Evolutionary conservation across 192 early-diverging fungal species (phyloP).

Genomic region (Paraglomus brasilianum): DNA sequence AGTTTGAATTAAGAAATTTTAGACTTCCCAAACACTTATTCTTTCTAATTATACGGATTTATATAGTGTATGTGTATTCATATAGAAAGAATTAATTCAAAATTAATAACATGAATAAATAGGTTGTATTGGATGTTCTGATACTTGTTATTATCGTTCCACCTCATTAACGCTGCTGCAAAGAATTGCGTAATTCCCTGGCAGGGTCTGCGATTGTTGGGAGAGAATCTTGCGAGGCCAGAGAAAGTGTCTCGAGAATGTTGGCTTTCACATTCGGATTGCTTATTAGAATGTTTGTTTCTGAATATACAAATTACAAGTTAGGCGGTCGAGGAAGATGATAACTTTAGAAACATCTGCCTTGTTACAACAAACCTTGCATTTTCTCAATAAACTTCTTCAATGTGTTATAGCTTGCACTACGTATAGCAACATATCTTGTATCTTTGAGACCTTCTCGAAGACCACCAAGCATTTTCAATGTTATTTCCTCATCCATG

Average conservation of each 20-base stretch:
- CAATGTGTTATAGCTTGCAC: conserved; percentile 53
- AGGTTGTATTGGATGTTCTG: too few relatives aligned
- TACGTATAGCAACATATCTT: conserved; percentile 64
- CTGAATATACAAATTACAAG: neutral
- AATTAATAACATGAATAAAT: too few relatives aligned
- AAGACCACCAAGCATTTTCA: conserved; percentile 44
- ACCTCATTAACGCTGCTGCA: too few relatives aligned
- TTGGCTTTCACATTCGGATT: conserved; percentile 22
- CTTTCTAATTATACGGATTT: too few relatives aligned
- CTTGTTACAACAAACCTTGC: conserved; percentile 34
- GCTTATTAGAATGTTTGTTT: conserved; percentile 19
- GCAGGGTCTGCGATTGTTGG: conserved; percentile 51
- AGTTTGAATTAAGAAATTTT: too few relatives aligned
- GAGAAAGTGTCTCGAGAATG: conserved; percentile 19
- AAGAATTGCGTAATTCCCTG: conserved; percentile 33
- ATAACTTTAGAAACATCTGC: conserved; percentile 28
- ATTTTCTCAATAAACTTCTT: conserved; percentile 39
- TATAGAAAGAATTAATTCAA: too few relatives aligned
- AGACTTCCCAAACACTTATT: too few relatives aligned
- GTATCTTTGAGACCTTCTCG: conserved; percentile 52
- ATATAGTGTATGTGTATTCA: too few relatives aligned
- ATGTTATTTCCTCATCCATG: conserved; percentile 33
- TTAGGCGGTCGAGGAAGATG: conserved; percentile 3
- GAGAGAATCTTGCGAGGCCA: conserved; percentile 42
- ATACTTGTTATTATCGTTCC: too few relatives aligned